Evolutionary conservation across 1,284 basidiomycete species (phyloP), one percentile per base, ranked within the genome.

Genomic region (Microbotryomycetes sp.): DNA sequence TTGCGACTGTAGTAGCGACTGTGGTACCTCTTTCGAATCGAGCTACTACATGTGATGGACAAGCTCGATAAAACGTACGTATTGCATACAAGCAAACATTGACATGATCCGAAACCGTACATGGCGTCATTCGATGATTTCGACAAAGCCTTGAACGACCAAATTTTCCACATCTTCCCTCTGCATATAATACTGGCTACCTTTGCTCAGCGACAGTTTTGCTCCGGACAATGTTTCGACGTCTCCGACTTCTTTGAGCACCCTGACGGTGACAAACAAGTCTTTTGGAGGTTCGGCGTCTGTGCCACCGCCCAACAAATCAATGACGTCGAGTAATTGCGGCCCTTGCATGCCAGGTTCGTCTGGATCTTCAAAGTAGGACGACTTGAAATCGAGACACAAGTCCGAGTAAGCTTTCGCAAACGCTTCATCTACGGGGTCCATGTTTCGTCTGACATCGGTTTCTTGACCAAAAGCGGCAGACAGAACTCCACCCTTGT

Each of bases 391-490:
- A 60, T 86, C 83, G 79, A 91, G 85, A 60, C 92, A 81, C 24
- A 87, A 83, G 29, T 81, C 79, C 68, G 88, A 84, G 77, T 97
- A 97, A 64, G 83, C 82, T 57, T 88, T 81, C 51, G 96, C 76
- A 74, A 91, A 97, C 74, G 93, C 90, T 58, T 94, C 85, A 73
- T 97, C 93, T 71, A 91, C 86, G 0, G 91, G 89, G 0, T 86
- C 87, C 45, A 97, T 81, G 67, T 86, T 86, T 59, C 83, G 81
- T 51, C 91, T 82, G 35, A 88, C 81, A 65, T 91, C 88, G 23
- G 68, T 65, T 7, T 61, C 64, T 18, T 66, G 58, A 5, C 68
- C 82, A 47, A 97, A 82, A n/a, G 94, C 80, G 64, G 90, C 86
- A 0, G 89, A 86, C 2, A 96, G 77, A 2, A 89, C 86, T n/a